Evolutionary conservation across 805 yeast species (phyloP), one percentile per base, ranked within the genome.

Genomic region (Suhomyces sp.): DNA sequence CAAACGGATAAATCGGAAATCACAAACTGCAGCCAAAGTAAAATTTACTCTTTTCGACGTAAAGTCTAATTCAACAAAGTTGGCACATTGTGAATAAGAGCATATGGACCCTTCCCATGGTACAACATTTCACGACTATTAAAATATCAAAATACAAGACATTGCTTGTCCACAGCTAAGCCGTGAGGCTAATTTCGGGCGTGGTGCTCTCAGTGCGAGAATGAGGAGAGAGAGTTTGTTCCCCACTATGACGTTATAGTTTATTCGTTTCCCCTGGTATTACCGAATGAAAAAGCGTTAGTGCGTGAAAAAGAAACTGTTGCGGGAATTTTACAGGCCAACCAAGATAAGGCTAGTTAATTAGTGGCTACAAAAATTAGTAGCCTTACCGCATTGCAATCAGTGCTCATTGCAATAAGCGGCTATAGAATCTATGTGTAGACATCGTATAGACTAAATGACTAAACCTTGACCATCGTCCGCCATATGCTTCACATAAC

Each of bases 321-420:
- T 38, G 42, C 42, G 42, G 42, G 42, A 38, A 38, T 38, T 38
- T 38, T 38, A 38, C 24, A 38, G 42, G 24, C 42, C 42, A 38
- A 38, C 42, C 42, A 38, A 17, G 42, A 19, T 38, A 38, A 38
- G 24, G 42, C 42, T 31, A 13, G 6, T 33, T 6, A 33, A 33
- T 27, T 27, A 33, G 33, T 29, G n/a, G 33, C 33, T 29, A 29
- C 10, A 10, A 10, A 1, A 29, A 29, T 29, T 29, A 12, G 33
- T 29, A 29, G 13, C 36, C 36, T 33, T 33, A 5, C 36, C 9
- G 36, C 9, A 33, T 33, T n/a, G 36, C 17, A n/a, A 33, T 13
- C 17, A 33, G 36, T n/a, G 36, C 36, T n/a, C 8, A n/a, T 6
- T 33, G 36, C 36, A 6, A 33, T 33, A 33, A 33, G 36, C 36